Evolutionary conservation across 2,329 filamentous ascomycete genomes (phyloP), one percentile per base, ranked within the genome.

Genomic region (Spiromastix sp.): DNA sequence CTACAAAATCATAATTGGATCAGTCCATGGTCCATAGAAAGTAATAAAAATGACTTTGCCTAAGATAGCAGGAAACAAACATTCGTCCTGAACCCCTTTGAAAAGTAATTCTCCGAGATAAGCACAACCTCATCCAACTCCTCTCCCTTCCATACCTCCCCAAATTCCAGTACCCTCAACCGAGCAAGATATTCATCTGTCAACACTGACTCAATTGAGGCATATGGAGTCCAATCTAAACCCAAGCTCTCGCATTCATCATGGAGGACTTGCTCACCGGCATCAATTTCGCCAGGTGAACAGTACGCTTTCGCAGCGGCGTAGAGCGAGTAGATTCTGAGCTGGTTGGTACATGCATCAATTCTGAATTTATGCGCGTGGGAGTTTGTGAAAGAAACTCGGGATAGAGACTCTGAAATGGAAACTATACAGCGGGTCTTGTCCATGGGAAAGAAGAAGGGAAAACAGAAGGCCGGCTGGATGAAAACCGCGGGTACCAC

Each of bases 291-390:
- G 4, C 28, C 20, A 6, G 33, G 18, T 11, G 36, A 32, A 29
- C 59, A 62, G 33, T 57, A 57, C 1, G 50, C 15, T 3, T 55
- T 50, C 1, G 52, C 49, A 1, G 57, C 48, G 2, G 57, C 57
- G 36, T 60, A 62, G 9, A 59, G 53, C 1, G 59, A 62, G 2
- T 44, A 45, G 2, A 59, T 54, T 18, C 48, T 40, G 2, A 59
- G 41, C 1, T 45, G 36, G 38, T 61, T 59, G 13, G 47, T 52
- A 34, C 59, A 62, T 22, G 48, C 41, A 2, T 45, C 42, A n/a
- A 45, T 41, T 43, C 49, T 51, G 26, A 42, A 29, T n/a, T n/a
- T n/a, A n/a, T n/a, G n/a, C n/a, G n/a, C n/a, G 1, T 46, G 45
- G 12, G 38, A 19, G 0, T 50, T 50, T 5, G 43, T 37, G 36